These are phyloP conservation scores for Yamadazyma atlantica DNA, from an alignment of 1,139 yeast species.

Conservation along the genomic window DNA sequence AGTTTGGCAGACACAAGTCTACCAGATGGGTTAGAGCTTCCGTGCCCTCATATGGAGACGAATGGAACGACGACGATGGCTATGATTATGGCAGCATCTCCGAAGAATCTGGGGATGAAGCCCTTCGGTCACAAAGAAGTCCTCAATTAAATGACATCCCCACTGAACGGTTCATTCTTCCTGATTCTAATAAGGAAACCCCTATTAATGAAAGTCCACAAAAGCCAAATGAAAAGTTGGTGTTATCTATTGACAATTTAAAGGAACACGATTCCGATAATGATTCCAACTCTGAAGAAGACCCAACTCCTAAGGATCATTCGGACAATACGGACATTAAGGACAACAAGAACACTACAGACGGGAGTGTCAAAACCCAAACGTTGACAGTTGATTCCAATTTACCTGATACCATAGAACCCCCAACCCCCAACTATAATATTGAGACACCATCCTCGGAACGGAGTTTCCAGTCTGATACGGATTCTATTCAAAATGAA, in stretches of 20 bases:
- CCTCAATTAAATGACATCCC: conserved; percentile 13
- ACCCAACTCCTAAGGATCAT: too few species aligned
- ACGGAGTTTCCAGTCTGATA: conserved; percentile 34
- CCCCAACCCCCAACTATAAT: conserved; percentile 33
- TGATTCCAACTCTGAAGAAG: conserved; percentile 9
- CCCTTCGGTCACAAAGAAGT: conserved; percentile 10
- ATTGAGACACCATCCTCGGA: conserved; percentile 34
- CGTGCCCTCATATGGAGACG: conserved; percentile 59
- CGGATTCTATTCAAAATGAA: conserved; percentile 40
- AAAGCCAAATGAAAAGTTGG: conserved; percentile 19
- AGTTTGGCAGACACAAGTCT: conserved; percentile 57
- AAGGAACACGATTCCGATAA: conserved; percentile 19
- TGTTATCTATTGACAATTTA: conserved; percentile 37
- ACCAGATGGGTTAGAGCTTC: conserved; percentile 64
- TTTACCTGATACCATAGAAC: conserved; percentile 10
- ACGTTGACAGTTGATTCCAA: conserved; percentile 5
- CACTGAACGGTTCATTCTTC: conserved; percentile 18
- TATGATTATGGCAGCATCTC: conserved; percentile 23
- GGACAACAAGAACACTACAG: neutral
- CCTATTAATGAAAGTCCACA: conserved; percentile 5
- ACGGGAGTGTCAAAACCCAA: conserved; percentile 4
- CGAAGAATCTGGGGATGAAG: conserved; percentile 6
- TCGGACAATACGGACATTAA: too few species aligned
- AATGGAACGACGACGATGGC: conserved; percentile 48
- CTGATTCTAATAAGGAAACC: conserved; percentile 3